A percentile compares a stretch with the other conserved stretches of the same genome.
phyloP scores from a whole-genome alignment of 192 early-diverging fungal genomes.

The Podila verticillata region DNA sequence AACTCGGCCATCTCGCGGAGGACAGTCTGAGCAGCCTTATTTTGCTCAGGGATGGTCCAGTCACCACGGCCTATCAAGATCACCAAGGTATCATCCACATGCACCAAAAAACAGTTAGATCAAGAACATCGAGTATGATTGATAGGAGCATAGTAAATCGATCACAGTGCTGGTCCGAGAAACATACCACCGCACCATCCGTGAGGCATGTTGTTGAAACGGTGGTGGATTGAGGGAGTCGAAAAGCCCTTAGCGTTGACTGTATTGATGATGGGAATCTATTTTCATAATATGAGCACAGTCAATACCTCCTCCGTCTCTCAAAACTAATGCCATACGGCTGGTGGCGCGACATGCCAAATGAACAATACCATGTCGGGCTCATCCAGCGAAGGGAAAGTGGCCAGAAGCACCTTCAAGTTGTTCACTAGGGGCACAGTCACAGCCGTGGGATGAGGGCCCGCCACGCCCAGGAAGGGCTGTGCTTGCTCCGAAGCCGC shows the following conservation, averaged over 20 bases:
- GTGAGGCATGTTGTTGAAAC: constrained; percentile 15
- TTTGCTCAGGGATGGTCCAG: constrained; percentile 25
- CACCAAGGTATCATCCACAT: background rate
- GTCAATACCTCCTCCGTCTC: no score
- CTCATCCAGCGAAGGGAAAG: constrained; percentile 16
- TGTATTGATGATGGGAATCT: constrained; percentile 8
- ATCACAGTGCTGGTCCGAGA: background rate
- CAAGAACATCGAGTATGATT: background rate
- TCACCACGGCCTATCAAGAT: constrained; percentile 16
- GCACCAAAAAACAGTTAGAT: background rate
- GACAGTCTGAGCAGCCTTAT: constrained; percentile 9
- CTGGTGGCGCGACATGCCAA: background rate
- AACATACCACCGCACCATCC: constrained; percentile 16
- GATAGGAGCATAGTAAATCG: background rate
- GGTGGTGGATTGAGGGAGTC: constrained; percentile 5
- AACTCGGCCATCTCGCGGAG: constrained; percentile 14
- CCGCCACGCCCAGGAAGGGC: constrained; percentile 14
- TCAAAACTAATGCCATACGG: no score
- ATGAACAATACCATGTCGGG: constrained; percentile 10
- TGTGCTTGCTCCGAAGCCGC: constrained; percentile 5
- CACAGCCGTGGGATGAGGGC: constrained; percentile 13
- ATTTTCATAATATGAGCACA: background rate
- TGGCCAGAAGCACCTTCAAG: constrained; percentile 12
- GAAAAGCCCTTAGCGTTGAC: constrained; percentile 12
- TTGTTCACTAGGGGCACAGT: constrained; percentile 1